Conservation (phyloP, 352 stramenopile genomes). For the Globisporangium heterothallicum region DNA sequence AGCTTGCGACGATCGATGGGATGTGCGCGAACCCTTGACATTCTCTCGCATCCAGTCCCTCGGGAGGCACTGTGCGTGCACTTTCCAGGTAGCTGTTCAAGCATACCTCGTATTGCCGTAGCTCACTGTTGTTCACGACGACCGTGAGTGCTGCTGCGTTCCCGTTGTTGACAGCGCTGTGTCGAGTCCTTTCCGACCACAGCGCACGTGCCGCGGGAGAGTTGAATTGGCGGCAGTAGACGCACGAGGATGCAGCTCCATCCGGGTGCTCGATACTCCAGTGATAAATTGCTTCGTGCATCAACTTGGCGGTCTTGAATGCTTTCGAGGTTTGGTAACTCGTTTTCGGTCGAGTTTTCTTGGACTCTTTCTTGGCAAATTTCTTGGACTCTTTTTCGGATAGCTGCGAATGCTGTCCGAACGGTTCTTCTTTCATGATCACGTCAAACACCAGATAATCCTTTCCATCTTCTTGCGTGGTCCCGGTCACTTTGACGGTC, state of each 20-base stretch:
- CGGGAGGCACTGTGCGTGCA: neutral
- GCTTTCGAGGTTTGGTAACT: constrained; percentile 8
- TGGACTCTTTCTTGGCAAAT: constrained; percentile 6
- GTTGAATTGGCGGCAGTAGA: constrained; percentile 13
- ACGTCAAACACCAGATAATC: constrained; percentile 12
- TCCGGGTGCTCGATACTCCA: constrained; percentile 10
- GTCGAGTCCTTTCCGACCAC: neutral
- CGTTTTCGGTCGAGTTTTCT: constrained; percentile 2
- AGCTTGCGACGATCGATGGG: constrained; percentile 13
- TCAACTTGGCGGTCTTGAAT: constrained; percentile 8
- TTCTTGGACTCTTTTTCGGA: neutral
- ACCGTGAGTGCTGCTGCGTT: constrained; percentile 8
- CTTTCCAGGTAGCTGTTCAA: constrained; percentile 13
- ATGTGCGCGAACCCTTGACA: constrained; percentile 10
- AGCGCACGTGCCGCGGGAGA: constrained; percentile 5
- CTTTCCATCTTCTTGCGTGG: constrained; percentile 7
- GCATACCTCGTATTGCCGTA: constrained; percentile 9
- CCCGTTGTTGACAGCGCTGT: neutral
- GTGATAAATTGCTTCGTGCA: constrained; percentile 10
- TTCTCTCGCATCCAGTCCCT: neutral
- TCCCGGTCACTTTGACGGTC: constrained; percentile 4
- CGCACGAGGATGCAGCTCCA: constrained; percentile 1
- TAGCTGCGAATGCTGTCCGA: neutral
- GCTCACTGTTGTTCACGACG: constrained; percentile 5
- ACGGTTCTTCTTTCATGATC: constrained; percentile 3